A percentile compares a stretch with the other conserved stretches of the same genome.
phyloP scores from a whole-genome alignment of 1,284 basidiomycete species.

The Tetrapyrgos nigripes region DNA sequence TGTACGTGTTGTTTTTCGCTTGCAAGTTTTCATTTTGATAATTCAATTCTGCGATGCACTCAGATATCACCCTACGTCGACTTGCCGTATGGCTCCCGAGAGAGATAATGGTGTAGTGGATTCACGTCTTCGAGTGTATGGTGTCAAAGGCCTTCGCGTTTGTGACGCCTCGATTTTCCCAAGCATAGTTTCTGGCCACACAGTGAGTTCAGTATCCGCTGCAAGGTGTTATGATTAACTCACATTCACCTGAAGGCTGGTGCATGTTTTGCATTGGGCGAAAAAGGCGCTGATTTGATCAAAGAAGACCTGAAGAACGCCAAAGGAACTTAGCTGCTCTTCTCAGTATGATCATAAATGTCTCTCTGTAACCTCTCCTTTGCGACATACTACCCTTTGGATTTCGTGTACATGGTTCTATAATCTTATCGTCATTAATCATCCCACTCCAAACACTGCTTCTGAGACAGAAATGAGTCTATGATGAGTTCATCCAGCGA shows the following conservation, averaged over 20 bases:
- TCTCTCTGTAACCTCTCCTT: too few relatives aligned
- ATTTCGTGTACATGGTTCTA: too few relatives aligned
- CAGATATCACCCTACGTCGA: slow-evolving; percentile 51
- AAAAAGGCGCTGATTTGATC: not conserved
- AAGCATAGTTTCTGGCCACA: slow-evolving; percentile 68
- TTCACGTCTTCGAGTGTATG: slow-evolving; percentile 27
- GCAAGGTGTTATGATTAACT: not conserved
- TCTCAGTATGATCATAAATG: too few relatives aligned
- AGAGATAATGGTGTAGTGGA: slow-evolving; percentile 35
- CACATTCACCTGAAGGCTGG: not conserved
- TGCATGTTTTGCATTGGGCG: not conserved
- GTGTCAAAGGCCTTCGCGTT: slow-evolving; percentile 12
- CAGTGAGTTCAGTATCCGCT: slow-evolving; percentile 45
- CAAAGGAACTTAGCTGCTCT: too few relatives aligned
- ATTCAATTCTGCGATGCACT: not conserved
- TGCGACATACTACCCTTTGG: too few relatives aligned
- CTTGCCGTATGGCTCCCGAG: slow-evolving; percentile 53
- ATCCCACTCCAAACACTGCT: too few relatives aligned
- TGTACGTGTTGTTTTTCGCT: slow-evolving; percentile 39
- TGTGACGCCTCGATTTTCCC: slow-evolving; percentile 66
- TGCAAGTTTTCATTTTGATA: not conserved
- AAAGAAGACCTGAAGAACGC: not conserved
- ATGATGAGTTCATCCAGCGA: not conserved
- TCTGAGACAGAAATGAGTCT: too few relatives aligned
- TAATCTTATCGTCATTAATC: too few relatives aligned